Base-by-base conservation (phyloP, 2,329 filamentous ascomycete species). In the Macrophomina tecta region DNA sequence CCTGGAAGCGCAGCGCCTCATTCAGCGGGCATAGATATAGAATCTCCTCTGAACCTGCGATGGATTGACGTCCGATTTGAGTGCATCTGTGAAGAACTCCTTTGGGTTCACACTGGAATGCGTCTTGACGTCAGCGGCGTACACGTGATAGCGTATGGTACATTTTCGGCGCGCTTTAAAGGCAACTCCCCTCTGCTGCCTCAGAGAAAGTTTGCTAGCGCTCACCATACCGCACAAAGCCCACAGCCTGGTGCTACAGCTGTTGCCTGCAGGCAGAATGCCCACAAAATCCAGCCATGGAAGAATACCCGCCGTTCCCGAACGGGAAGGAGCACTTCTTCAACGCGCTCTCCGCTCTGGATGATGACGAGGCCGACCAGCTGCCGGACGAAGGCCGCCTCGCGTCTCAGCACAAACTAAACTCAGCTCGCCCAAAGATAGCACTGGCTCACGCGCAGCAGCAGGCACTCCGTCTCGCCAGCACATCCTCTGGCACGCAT, bases 251-350 rank as follows among this genome's bases (percentile, higher is more conserved):
- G 6, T 9, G n/a, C 1, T 4, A 16, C 9, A n/a, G 3, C 9
- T 48, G 30, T 38, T 28, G 45, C 45, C 45, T 49, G 28, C 18
- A n/a, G 23, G 23, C 23, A n/a, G 6, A 12, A 49, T n/a, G 14
- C 5, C 11, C 9, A 38, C 58, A 23, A 2, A 8, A 8, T 6
- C 45, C 42, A 14, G 58, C n/a, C 18, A 62, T 62, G 58, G 58
- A 48, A 36, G 52, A 65, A 12, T 7, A 65, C 30, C 14, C 5
- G 4, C 28, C 4, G 40, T 46, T 34, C 11, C 18, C 34, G 9
- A 38, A 9, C 14, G n/a, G 12, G 52, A 75, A 75, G 68, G 69
- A 69, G 68, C 65, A 66, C 14, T 36, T 68, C 30, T 75, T 70
- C 48, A 69, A 71, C 52, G 68, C 61, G 3, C 67, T 74, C 23